phyloP scores from a whole-genome alignment of 164 flowering plant species.

The grape (Vitis vinifera) region DNA sequence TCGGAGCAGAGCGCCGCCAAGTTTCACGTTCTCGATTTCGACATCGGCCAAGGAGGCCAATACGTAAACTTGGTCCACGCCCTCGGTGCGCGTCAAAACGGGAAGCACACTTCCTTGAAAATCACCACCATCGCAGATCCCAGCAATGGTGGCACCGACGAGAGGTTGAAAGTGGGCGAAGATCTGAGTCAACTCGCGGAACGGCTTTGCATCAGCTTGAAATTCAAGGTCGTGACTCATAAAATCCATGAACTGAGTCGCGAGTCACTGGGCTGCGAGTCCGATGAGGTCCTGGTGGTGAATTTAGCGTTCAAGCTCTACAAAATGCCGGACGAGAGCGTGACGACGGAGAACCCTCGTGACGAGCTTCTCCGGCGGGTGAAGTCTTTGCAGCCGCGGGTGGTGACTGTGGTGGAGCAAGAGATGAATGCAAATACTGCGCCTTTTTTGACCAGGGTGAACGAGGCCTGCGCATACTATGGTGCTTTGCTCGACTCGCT shows the following conservation, averaged over 20 bases:
- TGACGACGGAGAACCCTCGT: conserved; percentile 76
- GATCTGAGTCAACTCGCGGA: conserved; percentile 45
- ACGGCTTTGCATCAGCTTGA: conserved; percentile 38
- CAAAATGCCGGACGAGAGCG: conserved; percentile 87
- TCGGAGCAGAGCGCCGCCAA: conserved; percentile 10
- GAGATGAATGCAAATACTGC: conserved; percentile 83
- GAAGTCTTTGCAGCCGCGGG: conserved; percentile 53
- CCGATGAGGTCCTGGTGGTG: conserved; percentile 67
- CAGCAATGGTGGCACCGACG: conserved; percentile 18
- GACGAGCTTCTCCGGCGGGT: conserved; percentile 83
- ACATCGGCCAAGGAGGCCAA: conserved; percentile 66
- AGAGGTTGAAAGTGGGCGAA: conserved; percentile 31
- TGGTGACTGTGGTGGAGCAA: conserved; percentile 80
- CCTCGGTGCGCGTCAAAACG: conserved; percentile 32
- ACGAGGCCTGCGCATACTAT: conserved; percentile 54
- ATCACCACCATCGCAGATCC: conserved; percentile 53
- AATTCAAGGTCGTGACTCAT: conserved; percentile 26
- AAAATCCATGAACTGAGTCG: conserved; percentile 45
- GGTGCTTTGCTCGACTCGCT: conserved; percentile 70
- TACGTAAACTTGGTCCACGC: conserved; percentile 59
- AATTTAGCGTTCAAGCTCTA: conserved; percentile 71
- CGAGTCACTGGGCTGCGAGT: conserved; percentile 47
- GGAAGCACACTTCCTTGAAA: conserved; percentile 29
- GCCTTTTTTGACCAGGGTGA: conserved; percentile 61
- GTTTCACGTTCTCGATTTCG: conserved; percentile 37